Conservation (phyloP, 2,329 filamentous ascomycete species). For the Hypoxylon sp. region DNA sequence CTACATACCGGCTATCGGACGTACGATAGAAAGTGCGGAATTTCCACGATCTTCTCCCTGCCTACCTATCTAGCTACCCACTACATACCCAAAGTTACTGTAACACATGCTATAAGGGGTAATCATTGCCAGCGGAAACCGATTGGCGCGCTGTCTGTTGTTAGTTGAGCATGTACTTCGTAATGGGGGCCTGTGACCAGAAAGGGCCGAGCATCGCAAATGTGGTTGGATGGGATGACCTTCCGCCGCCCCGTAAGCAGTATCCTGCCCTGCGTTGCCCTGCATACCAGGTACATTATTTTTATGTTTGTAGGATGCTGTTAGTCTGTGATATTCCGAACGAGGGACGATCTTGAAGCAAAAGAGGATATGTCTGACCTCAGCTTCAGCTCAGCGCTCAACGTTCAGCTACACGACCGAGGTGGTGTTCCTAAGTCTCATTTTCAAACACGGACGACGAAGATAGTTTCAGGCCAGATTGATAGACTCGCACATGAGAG, state of each 20-base stretch:
- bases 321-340: slow-evolving; percentile 30
- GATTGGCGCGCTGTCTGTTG: slow-evolving; percentile 24
- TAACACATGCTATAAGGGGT: slow-evolving; percentile 27
- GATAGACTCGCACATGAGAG: background rate
- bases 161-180: slow-evolving; percentile 24
- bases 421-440: slow-evolving; percentile 5
- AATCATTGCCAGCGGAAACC: slow-evolving; percentile 30
- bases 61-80: slow-evolving; percentile 9
- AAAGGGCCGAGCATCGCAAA: slow-evolving; percentile 23
- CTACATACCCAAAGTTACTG: slow-evolving; percentile 14
- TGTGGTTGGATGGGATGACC: slow-evolving; percentile 35
- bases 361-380: slow-evolving; percentile 36
- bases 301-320: slow-evolving; percentile 22
- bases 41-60: slow-evolving; percentile 38
- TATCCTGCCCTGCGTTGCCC: slow-evolving; percentile 21
- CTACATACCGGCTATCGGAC: slow-evolving; percentile 42
- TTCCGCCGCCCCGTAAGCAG: slow-evolving; percentile 33
- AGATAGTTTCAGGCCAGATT: slow-evolving; percentile 5
- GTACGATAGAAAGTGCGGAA: slow-evolving; percentile 36
- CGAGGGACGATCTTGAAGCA: slow-evolving; percentile 20
- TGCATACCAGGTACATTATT: slow-evolving; percentile 16
- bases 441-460: background rate
- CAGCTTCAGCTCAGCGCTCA: slow-evolving; percentile 32
- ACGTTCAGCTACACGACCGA: slow-evolving; percentile 28
- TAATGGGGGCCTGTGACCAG: slow-evolving; percentile 11